A percentile compares a stretch with the other conserved stretches of the same genome.
phyloP scores from a whole-genome alignment of 2,329 filamentous ascomycete genomes.

The Cladosporium velox region DNA sequence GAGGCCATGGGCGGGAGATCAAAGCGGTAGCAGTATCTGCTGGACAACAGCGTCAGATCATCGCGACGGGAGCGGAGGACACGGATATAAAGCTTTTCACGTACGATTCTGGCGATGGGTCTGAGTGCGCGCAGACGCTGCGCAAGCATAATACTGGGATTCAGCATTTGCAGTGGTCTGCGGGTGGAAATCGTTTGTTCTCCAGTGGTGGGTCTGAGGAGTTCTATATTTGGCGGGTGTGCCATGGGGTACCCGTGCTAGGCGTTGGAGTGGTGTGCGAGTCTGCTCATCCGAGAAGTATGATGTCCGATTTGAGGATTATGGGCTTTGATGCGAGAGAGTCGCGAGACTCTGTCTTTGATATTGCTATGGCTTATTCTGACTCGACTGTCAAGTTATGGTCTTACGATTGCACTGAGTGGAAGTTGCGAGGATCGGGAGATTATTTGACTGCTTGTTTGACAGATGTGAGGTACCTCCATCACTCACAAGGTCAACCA shows the following conservation, averaged over 20 bases:
- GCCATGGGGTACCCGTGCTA: constrained; percentile 52
- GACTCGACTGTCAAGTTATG: constrained; percentile 73
- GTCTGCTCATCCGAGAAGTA: constrained; percentile 51
- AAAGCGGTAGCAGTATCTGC: constrained; percentile 59
- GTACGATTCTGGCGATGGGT: constrained; percentile 31
- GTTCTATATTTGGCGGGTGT: constrained; percentile 79
- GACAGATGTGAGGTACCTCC: constrained; percentile 58
- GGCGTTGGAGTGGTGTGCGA: constrained; percentile 57
- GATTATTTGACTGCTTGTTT: constrained; percentile 63
- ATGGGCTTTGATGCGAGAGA: constrained; percentile 69
- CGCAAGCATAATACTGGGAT: constrained; percentile 81
- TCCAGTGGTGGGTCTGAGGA: constrained; percentile 88
- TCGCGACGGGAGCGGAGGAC: constrained; percentile 71
- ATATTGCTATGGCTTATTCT: constrained; percentile 75
- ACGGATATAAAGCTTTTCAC: constrained; percentile 74
- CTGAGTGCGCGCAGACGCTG: constrained; percentile 63
- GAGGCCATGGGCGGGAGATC: constrained; percentile 86
- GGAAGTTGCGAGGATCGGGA: constrained; percentile 41
- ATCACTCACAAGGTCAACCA: neutral
- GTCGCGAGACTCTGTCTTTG: constrained; percentile 42
- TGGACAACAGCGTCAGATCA: constrained; percentile 38
- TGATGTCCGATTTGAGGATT: constrained; percentile 71
- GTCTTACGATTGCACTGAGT: constrained; percentile 31
- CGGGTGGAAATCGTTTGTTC: constrained; percentile 68
- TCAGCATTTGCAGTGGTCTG: constrained; percentile 76